These are phyloP conservation scores for Pseudogymnoascus verrucosus DNA, from an alignment of 2,329 filamentous ascomycete species.

Conservation along the genomic window DNA sequence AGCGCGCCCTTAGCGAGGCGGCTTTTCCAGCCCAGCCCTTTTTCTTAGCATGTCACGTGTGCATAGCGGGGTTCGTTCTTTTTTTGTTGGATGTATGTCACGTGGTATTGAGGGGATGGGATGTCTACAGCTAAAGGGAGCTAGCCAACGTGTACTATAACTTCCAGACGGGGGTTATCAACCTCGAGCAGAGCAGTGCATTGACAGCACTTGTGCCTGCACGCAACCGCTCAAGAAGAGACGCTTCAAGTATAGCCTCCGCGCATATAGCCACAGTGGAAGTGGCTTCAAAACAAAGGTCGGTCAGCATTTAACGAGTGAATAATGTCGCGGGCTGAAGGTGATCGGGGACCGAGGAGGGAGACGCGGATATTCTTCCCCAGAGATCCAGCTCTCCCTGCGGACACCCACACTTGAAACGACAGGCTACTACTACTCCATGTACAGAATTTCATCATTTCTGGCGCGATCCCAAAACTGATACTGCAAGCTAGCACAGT, in stretches of 20 bases:
- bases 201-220: background rate
- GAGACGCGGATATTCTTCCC: background rate
- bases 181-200: background rate
- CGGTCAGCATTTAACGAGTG: slow-evolving; percentile 4
- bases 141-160: background rate
- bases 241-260: background rate
- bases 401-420: background rate
- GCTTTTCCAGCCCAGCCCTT: background rate
- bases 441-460: background rate
- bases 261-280: background rate
- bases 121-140: slow-evolving; percentile 3
- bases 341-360: background rate
- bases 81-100: background rate
- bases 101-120: slow-evolving; percentile 1
- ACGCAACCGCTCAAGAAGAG: background rate
- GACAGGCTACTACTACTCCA: background rate
- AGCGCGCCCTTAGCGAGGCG: background rate
- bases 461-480: background rate
- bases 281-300: slow-evolving; percentile 1
- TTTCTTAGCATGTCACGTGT: background rate
- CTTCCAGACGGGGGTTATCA: background rate
- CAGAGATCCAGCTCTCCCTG: background rate
- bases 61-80: background rate
- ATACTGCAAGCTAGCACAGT: slow-evolving; percentile 6
- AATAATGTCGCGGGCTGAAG: background rate